phyloP scores from a whole-genome alignment of 495 filamentous ascomycete genomes.

The Geoglossum glabrum region DNA sequence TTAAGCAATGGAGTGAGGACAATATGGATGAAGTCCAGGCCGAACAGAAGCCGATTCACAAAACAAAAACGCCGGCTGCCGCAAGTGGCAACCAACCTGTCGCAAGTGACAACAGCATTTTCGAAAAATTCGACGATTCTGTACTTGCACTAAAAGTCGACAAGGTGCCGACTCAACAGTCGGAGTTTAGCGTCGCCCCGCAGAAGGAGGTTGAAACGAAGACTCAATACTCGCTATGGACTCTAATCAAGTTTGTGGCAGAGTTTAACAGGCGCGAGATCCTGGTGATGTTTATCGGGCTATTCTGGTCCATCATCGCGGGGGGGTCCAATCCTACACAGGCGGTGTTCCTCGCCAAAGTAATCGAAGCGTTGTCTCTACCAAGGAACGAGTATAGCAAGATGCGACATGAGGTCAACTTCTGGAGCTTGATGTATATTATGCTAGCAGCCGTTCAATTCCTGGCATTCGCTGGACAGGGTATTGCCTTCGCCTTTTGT shows the following conservation, averaged over 20 bases:
- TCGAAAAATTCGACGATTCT: conserved; percentile 37
- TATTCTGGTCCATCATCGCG: conserved; percentile 59
- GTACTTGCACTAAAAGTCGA: conserved; percentile 30
- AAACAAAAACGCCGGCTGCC: conserved; percentile 6
- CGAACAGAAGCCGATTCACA: conserved; percentile 11
- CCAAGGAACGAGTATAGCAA: conserved; percentile 24
- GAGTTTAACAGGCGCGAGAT: conserved; percentile 65
- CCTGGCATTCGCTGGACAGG: conserved; percentile 45
- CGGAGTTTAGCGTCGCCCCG: conserved; percentile 47
- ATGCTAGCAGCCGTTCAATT: conserved; percentile 73
- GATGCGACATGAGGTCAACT: conserved; percentile 50
- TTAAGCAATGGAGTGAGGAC: conserved; percentile 26
- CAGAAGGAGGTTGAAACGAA: conserved; percentile 24
- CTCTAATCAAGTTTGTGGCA: conserved; percentile 63
- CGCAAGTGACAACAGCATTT: conserved; percentile 10
- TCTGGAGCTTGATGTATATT: conserved; percentile 88
- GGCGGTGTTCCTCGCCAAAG: conserved; percentile 78
- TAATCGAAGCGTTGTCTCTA: conserved; percentile 46
- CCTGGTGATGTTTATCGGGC: conserved; percentile 50
- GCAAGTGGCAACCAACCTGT: conserved; percentile 11
- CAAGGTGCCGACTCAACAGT: conserved; percentile 45
- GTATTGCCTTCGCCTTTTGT: conserved; percentile 60
- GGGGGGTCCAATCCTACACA: conserved; percentile 75
- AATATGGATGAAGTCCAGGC: conserved; percentile 13
- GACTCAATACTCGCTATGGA: conserved; percentile 51